Conservation (phyloP, 805 yeast genomes). For the Debaryomyces castellii region DNA sequence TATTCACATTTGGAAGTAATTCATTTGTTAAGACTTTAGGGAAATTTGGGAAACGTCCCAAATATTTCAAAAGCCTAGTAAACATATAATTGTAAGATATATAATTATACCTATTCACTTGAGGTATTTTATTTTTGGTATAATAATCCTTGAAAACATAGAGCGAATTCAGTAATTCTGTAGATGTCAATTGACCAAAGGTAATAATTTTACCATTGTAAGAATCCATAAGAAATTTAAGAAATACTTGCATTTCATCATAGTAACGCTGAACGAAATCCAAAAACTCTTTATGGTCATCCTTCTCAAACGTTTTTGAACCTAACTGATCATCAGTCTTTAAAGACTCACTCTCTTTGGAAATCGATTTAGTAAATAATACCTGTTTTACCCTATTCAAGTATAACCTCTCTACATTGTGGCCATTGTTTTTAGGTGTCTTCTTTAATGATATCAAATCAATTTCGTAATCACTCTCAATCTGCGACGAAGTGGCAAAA, state of each 20-base stretch:
- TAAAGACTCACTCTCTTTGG: neutral
- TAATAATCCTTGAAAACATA: constrained; percentile 24
- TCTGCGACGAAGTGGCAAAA: constrained; percentile 8
- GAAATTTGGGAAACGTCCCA: constrained; percentile 14
- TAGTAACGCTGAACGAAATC: constrained; percentile 19
- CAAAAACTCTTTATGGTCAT: constrained; percentile 3
- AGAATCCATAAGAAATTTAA: constrained; percentile 18
- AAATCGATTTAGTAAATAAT: neutral
- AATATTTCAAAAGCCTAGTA: constrained; percentile 13
- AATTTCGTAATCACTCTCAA: constrained; percentile 19
- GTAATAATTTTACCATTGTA: constrained; percentile 19
- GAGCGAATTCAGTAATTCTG: constrained; percentile 24
- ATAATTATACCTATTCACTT: constrained; percentile 14
- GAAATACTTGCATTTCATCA: constrained; percentile 18
- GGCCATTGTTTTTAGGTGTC: constrained; percentile 1
- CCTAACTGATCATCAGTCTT: constrained; percentile 6
- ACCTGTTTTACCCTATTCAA: neutral
- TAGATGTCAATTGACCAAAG: constrained; percentile 22
- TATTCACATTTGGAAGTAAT: constrained; percentile 13
- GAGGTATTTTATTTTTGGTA: constrained; percentile 14
- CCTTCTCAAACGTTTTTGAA: constrained; percentile 1
- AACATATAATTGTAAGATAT: constrained; percentile 21
- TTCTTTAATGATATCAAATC: constrained; percentile 22
- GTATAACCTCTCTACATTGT: neutral
- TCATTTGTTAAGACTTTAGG: constrained; percentile 18